Evolutionary conservation across 2,329 filamentous ascomycete species (phyloP), one percentile per base, ranked within the genome.

Genomic region (Neophaeococcomyces aloes): DNA sequence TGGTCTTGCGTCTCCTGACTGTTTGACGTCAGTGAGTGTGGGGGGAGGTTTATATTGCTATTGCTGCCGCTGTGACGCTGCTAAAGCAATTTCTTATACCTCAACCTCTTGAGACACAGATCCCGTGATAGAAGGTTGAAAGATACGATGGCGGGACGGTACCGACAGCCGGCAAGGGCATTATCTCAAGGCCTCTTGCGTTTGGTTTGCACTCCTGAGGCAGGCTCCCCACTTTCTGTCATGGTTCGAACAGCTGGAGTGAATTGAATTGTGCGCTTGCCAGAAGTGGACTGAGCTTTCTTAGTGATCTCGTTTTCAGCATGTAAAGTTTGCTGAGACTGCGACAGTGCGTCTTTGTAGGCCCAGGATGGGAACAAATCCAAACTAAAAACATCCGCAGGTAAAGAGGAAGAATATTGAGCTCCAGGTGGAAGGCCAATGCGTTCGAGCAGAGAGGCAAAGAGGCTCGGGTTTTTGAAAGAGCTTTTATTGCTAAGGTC

Each of bases 391-490:
- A 69, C 31, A 6, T 65, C 60, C 14, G 40, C 44, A 4, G 65
- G 60, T 29, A 72, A 51, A 8, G 74, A 68, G 11, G 71, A 74
- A 34, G 62, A 61, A 57, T 79, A 77, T 53, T 76, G 72, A 7
- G 70, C 67, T 50, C 68, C 61, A 34, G 67, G 65, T 38, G 63
- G 62, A 29, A 81, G 67, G 1, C 70, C 74, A 6, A 74, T 72
- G 61, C 77, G 77, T 5, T 68, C 63, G 68, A 76, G 71, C 57
- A 81, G 59, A 49, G 73, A 77, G 11, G 62, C 62, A 39, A 77
- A 59, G 38, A 80, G 62, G 44, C 68, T 71, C 7, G 78, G 77
- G 53, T 81, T 79, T 33, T 71, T 71, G 21, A 81, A 63, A 1
- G 74, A 73, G 2, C 72, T 65, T 3, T 75, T 77, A 29, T 61